Evolutionary conservation across 164 flowering plant genomes (phyloP).

Genomic region (Nymphaea thermarum): DNA sequence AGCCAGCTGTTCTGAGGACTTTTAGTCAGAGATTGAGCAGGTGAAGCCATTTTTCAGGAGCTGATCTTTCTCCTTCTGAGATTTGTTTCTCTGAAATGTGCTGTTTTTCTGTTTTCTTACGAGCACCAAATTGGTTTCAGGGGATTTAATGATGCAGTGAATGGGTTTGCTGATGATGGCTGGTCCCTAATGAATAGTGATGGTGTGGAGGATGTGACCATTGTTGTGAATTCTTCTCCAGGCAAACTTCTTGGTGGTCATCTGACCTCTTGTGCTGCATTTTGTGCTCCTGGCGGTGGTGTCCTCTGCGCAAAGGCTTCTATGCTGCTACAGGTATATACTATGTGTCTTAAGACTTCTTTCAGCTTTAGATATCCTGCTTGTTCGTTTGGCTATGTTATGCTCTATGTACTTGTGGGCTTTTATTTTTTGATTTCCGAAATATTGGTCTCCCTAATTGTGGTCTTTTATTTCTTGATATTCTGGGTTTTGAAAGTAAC

Average conservation of each 20-base stretch:
- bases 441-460: not conserved
- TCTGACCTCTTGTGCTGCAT: conserved; percentile 21
- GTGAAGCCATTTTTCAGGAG: conserved; percentile 16
- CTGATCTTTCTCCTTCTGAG: not conserved
- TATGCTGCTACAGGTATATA: conserved; percentile 61
- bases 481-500: not conserved
- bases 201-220: conserved; percentile 74
- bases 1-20: conserved; percentile 68
- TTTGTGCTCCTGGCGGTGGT: conserved; percentile 50
- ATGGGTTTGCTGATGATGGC: conserved; percentile 82
- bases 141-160: conserved; percentile 82
- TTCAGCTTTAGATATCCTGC: not conserved
- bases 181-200: conserved; percentile 65
- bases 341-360: too few relatives aligned
- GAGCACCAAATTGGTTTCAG: conserved; percentile 13
- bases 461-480: too few relatives aligned
- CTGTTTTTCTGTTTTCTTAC: not conserved
- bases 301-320: conserved; percentile 83
- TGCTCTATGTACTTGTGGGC: too few relatives aligned
- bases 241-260: conserved; percentile 43
- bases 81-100: not conserved
- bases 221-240: conserved; percentile 53
- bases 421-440: too few relatives aligned
- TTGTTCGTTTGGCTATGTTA: not conserved
- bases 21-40: conserved; percentile 69